Conservation (phyloP, 1,284 basidiomycete species). For the Volvariella volvacea region DNA sequence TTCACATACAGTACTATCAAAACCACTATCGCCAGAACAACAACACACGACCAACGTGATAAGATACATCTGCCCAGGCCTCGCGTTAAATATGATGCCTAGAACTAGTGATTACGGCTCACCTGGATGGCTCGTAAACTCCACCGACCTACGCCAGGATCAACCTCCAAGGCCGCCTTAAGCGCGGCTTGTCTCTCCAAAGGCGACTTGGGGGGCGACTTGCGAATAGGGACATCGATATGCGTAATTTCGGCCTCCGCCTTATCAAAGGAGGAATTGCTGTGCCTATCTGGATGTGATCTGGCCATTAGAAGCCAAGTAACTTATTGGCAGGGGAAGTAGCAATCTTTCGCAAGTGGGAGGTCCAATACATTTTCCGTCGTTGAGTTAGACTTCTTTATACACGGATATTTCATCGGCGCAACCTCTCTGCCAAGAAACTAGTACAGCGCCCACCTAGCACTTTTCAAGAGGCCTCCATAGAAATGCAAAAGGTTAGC, state of each 20-base stretch:
- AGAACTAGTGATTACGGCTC: slow-evolving; percentile 15
- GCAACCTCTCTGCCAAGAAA: too few relatives aligned
- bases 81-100: background rate
- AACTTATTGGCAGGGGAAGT: too few relatives aligned
- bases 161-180: slow-evolving; percentile 34
- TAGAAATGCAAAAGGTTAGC: too few relatives aligned
- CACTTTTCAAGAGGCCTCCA: too few relatives aligned
- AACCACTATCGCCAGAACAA: slow-evolving; percentile 44
- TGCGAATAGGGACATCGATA: slow-evolving; percentile 4
- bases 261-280: slow-evolving; percentile 12
- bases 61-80: slow-evolving; percentile 30
- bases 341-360: too few relatives aligned
- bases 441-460: too few relatives aligned
- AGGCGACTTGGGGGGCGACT: slow-evolving; percentile 21
- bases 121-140: slow-evolving; percentile 34
- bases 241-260: slow-evolving; percentile 7
- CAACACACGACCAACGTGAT: slow-evolving; percentile 39
- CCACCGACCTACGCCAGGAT: slow-evolving; percentile 39
- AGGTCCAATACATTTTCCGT: too few relatives aligned
- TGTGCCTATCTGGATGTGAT: too few relatives aligned
- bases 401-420: too few relatives aligned
- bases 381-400: too few relatives aligned
- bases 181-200: slow-evolving; percentile 37
- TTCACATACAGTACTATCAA: slow-evolving; percentile 40
- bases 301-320: too few relatives aligned